These are phyloP conservation scores for Byssothecium circinans DNA, from an alignment of 2,329 filamentous ascomycete genomes.

Conservation along the genomic window DNA sequence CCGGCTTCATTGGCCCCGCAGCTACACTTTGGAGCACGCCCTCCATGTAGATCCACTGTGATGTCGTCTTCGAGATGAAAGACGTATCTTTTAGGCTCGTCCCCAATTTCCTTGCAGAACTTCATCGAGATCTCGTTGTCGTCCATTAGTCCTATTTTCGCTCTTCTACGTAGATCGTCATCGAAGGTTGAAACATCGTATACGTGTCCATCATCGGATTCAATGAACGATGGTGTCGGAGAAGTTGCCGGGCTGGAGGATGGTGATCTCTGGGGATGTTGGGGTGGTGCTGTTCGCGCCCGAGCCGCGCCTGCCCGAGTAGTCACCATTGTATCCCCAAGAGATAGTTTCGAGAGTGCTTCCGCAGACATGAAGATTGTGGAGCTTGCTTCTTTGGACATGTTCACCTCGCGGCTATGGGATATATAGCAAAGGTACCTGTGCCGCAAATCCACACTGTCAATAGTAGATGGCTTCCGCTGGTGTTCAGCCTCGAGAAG, in stretches of 20 bases:
- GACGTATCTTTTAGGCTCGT: slow-evolving; percentile 28
- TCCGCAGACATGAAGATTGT: slow-evolving; percentile 40
- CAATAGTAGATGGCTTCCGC: slow-evolving; percentile 23
- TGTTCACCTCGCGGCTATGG: slow-evolving; percentile 13
- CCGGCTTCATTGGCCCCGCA: slow-evolving; percentile 39
- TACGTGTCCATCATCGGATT: slow-evolving; percentile 36
- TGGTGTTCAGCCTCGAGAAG: slow-evolving; percentile 26
- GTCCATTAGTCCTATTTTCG: slow-evolving; percentile 32
- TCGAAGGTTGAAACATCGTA: slow-evolving; percentile 40
- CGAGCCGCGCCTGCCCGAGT: slow-evolving; percentile 40
- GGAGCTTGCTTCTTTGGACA: slow-evolving; percentile 15
- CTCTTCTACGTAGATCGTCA: slow-evolving; percentile 32
- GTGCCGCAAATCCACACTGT: slow-evolving; percentile 35
- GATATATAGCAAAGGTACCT: slow-evolving; percentile 37
- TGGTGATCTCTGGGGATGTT: slow-evolving; percentile 13
- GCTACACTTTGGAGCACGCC: slow-evolving; percentile 32
- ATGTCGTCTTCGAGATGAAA: slow-evolving; percentile 43
- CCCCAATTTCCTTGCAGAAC: slow-evolving; percentile 34
- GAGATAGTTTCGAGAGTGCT: slow-evolving; percentile 40
- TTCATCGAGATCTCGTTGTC: slow-evolving; percentile 41
- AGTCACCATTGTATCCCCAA: slow-evolving; percentile 43
- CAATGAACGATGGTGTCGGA: slow-evolving; percentile 35
- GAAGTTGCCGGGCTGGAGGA: slow-evolving; percentile 26
- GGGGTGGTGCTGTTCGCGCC: slow-evolving; percentile 22
- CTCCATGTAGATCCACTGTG: slow-evolving; percentile 35